Conservation (phyloP, 495 filamentous ascomycete species). For the Parathielavia hyrcaniae region DNA sequence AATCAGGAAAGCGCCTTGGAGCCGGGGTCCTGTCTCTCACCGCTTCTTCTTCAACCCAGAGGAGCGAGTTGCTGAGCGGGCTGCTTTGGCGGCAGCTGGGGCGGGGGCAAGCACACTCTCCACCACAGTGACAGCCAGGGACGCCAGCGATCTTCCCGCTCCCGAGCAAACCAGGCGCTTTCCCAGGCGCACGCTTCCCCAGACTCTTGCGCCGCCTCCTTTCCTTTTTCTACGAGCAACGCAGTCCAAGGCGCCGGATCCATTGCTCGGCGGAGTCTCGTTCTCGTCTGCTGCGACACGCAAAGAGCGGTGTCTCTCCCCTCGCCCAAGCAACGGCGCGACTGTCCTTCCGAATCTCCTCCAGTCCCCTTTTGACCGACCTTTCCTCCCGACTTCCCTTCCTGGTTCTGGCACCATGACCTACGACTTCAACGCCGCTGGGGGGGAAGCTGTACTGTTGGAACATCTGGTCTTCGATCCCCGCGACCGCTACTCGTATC, state of each 20-base stretch:
- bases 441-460: constrained; percentile 46
- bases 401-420: constrained; percentile 43
- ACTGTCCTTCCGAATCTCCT: constrained; percentile 32
- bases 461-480: constrained; percentile 50
- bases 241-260: constrained; percentile 10
- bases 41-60: constrained; percentile 37
- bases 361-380: constrained; percentile 26
- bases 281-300: constrained; percentile 9
- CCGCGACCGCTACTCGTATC: constrained; percentile 48
- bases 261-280: not conserved
- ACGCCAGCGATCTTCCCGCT: constrained; percentile 12
- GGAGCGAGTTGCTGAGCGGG: constrained; percentile 24
- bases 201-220: constrained; percentile 11
- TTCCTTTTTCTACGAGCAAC: constrained; percentile 8
- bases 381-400: constrained; percentile 21
- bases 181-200: constrained; percentile 19
- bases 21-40: constrained; percentile 35
- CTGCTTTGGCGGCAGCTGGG: constrained; percentile 19
- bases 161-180: constrained; percentile 6
- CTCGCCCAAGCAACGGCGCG: constrained; percentile 20
- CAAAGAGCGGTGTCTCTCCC: constrained; percentile 38
- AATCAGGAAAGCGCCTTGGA: constrained; percentile 26
- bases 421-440: constrained; percentile 50
- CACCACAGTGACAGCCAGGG: constrained; percentile 8
- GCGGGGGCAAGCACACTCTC: not conserved